These are phyloP conservation scores for Cadophora gregata DNA, from an alignment of 2,329 filamentous ascomycete species.

Conservation along the genomic window DNA sequence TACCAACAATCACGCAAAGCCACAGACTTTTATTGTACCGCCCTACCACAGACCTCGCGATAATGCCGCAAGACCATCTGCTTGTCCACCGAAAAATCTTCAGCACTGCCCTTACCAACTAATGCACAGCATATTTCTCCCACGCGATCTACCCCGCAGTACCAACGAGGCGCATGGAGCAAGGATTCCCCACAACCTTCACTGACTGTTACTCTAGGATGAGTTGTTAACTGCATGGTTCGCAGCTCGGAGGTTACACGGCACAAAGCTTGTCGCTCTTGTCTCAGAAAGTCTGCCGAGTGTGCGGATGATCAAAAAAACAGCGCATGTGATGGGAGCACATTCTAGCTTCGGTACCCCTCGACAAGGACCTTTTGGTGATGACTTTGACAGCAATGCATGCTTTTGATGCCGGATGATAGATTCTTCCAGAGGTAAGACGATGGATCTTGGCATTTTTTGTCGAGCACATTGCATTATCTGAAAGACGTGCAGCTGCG, in stretches of 20 bases:
- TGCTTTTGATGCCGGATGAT: background rate
- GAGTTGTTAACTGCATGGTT: background rate
- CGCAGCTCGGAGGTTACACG: background rate
- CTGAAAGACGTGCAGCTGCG: background rate
- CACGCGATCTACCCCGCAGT: slow-evolving; percentile 9
- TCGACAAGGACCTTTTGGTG: background rate
- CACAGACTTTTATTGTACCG: background rate
- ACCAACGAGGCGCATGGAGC: background rate
- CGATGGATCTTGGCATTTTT: background rate
- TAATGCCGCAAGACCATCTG: too few relatives aligned
- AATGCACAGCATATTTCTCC: background rate
- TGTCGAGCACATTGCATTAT: background rate
- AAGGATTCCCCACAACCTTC: background rate
- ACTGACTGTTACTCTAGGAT: background rate
- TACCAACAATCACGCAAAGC: background rate
- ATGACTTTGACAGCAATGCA: background rate
- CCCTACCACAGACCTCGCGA: background rate
- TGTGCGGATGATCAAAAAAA: background rate
- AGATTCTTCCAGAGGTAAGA: background rate
- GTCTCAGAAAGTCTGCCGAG: background rate
- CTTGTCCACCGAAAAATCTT: background rate
- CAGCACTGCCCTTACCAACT: too few relatives aligned
- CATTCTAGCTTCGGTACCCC: background rate
- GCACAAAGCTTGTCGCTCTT: background rate
- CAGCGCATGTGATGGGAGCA: background rate